phyloP scores from a whole-genome alignment of 805 yeast genomes.

The Saccharomycopsis capsularis region DNA sequence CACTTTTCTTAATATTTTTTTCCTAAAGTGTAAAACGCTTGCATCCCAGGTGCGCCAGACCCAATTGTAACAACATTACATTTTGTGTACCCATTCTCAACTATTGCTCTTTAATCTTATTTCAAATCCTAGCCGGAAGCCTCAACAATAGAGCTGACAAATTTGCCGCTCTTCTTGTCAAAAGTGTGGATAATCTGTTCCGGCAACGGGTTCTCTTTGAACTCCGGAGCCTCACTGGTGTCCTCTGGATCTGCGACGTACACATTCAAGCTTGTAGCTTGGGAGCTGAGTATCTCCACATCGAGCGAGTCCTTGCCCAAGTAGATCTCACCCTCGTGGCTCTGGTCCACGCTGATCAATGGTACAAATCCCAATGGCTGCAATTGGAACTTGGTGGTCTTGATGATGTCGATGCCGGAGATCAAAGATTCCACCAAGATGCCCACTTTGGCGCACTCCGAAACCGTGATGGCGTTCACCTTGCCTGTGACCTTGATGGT shows the following conservation, averaged over 20 bases:
- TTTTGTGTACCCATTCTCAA: not conserved
- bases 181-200: slow-evolving; percentile 83
- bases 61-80: too few relatives aligned
- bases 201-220: slow-evolving; percentile 75
- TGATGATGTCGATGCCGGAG: slow-evolving; percentile 82
- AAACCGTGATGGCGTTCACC: slow-evolving; percentile 78
- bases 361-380: slow-evolving; percentile 83
- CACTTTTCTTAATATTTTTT: too few relatives aligned
- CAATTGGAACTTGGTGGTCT: slow-evolving; percentile 70
- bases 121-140: slow-evolving; percentile 38
- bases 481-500: slow-evolving; percentile 85
- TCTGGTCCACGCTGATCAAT: slow-evolving; percentile 78
- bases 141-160: slow-evolving; percentile 68
- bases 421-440: slow-evolving; percentile 78
- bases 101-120: not conserved
- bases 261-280: slow-evolving; percentile 78
- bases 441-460: slow-evolving; percentile 65
- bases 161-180: slow-evolving; percentile 42
- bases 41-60: too few relatives aligned
- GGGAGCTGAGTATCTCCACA: slow-evolving; percentile 75
- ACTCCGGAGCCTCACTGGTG: slow-evolving; percentile 52
- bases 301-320: slow-evolving; percentile 64
- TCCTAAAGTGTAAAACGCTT: too few relatives aligned
- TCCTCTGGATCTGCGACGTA: slow-evolving; percentile 62
- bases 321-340: slow-evolving; percentile 79